Evolutionary conservation across 2,329 filamentous ascomycete species (phyloP), one percentile per base, ranked within the genome.

Genomic region (Ascochyta clinopodiicola): DNA sequence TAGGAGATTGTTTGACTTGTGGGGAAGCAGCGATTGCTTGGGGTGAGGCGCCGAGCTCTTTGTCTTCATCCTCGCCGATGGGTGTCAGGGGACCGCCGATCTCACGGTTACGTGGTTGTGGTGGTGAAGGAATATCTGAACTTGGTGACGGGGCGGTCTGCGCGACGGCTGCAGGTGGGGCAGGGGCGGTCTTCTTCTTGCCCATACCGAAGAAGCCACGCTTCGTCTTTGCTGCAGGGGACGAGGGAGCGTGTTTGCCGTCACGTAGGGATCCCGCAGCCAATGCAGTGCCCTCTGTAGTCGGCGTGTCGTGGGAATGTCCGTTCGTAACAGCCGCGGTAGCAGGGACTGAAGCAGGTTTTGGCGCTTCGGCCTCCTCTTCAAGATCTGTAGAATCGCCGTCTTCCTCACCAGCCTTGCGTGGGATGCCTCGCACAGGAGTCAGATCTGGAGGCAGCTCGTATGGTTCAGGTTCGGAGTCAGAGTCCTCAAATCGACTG

Each of bases 371-470:
- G 7, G 75, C 73, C 53, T 79, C 78, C 45, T 80, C 79, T 43
- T 79, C 77, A 0, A 82, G 72, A 65, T 82, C 82, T 3, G 80
- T 82, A 4, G 78, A 80, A 55, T 88, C 86, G 34, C 84, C 83
- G 46, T 87, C 83, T 46, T 86, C 80, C 44, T 79, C 75, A 3
- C 77, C 78, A 25, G 81, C 75, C n/a, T 74, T 84, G 44, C 79
- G 82, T 13, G 81, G 87, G 54, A 85, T 89, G 38, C 84, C 85
- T 55, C 83, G 81, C 2, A 88, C 86, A 42, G 82, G 86, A 21
- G 78, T 78, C 27, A 81, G 75, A 61, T 64, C 75, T 25, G 72
- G 75, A 25, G 68, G 69, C 27, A 71, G 72, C 55, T 66, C 63
- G 56, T 78, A 70, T 13, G 80, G 79, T 42, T 89, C 86, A 45